A percentile compares a stretch with the other conserved stretches of the same genome.
These are phyloP conservation scores for Chrysanthemum seticuspe DNA, from an alignment of 129 eudicot species.

Conservation along the genomic window DNA sequence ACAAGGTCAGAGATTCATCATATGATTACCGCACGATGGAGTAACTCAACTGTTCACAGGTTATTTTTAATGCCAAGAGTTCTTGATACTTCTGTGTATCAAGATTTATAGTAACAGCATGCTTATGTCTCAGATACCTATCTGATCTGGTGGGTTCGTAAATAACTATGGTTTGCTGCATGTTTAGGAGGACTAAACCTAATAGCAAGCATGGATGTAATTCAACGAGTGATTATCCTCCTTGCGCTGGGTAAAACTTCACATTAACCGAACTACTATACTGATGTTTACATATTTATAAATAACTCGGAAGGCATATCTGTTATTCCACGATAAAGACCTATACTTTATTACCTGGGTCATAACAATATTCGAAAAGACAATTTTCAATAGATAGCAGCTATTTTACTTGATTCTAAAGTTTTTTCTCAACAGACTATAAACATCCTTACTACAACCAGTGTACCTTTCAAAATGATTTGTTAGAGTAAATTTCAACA, in stretches of 20 bases:
- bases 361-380: not conserved
- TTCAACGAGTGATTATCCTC: conserved; percentile 53
- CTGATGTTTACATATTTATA: conserved; percentile 1
- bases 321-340: conserved; percentile 9
- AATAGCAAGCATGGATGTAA: conserved; percentile 48
- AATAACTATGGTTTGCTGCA: conserved; percentile 30
- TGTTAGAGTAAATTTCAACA: no score
- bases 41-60: conserved; percentile 68
- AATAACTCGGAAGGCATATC: conserved; percentile 5
- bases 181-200: conserved; percentile 65
- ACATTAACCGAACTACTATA: conserved; percentile 20
- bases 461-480: no score
- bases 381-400: conserved; percentile 1
- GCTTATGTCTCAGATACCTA: conserved; percentile 19
- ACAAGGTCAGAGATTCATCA: conserved; percentile 69
- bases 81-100: not conserved
- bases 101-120: conserved; percentile 16
- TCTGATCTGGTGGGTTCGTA: conserved; percentile 34
- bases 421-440: no score
- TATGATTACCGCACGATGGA: conserved; percentile 66
- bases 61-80: conserved; percentile 1
- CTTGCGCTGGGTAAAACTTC: conserved; percentile 66
- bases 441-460: no score
- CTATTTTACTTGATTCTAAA: not conserved
- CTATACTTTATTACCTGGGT: not conserved